These are phyloP conservation scores for Cyberlindnera subsufficiens DNA, from an alignment of 805 yeast genomes.

Conservation along the genomic window DNA sequence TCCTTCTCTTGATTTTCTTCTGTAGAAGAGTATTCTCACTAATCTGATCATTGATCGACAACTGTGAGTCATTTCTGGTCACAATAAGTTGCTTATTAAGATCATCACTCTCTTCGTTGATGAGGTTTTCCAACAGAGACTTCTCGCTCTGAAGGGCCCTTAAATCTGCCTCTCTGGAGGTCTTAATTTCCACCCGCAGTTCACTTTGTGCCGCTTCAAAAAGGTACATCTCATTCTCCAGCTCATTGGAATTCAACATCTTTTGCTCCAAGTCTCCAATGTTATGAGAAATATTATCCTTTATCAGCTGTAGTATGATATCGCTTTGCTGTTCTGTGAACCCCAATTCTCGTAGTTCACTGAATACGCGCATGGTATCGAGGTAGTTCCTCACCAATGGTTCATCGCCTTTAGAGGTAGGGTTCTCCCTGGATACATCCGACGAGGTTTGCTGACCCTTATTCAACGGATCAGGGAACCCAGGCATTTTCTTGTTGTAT, in stretches of 20 bases:
- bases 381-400: conserved; percentile 25
- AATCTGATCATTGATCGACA: conserved; percentile 80
- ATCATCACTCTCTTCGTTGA: conserved; percentile 71
- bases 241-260: conserved; percentile 46
- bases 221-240: conserved; percentile 82
- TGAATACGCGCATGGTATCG: conserved; percentile 59
- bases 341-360: conserved; percentile 48
- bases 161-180: conserved; percentile 63
- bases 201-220: conserved; percentile 93
- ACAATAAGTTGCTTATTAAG: conserved; percentile 54
- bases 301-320: conserved; percentile 41
- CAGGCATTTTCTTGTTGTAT: too few species aligned
- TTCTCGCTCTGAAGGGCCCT: conserved; percentile 61
- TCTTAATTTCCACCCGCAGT: conserved; percentile 68
- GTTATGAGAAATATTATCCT: conserved; percentile 28
- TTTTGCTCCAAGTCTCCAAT: conserved; percentile 27
- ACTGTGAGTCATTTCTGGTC: conserved; percentile 69
- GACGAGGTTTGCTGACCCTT: too few species aligned
- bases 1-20: conserved; percentile 56
- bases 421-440: too few species aligned
- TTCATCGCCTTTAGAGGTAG: too few species aligned
- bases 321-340: conserved; percentile 59
- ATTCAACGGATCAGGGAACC: too few species aligned
- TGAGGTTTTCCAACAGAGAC: conserved; percentile 65
- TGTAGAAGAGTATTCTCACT: conserved; percentile 77